A percentile compares a stretch with the other conserved stretches of the same genome.
Evolutionary conservation across 2,329 filamentous ascomycete genomes (phyloP).

Genomic region (Purpureocillium takamizusanense): DNA sequence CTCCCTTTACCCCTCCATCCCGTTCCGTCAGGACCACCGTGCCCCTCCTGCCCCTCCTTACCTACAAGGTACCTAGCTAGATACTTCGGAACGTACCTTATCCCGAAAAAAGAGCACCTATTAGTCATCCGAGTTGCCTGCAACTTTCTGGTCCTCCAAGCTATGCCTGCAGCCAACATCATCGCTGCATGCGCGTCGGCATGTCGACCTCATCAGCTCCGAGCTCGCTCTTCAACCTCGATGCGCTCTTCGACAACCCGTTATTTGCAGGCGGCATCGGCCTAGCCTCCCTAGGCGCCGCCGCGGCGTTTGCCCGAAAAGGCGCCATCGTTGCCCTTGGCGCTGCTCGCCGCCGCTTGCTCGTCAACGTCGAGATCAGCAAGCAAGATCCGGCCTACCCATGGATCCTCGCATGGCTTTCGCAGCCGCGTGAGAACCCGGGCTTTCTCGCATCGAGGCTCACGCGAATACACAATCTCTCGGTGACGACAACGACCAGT

Average conservation of each 20-base stretch:
- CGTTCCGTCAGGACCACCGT: too few relatives aligned
- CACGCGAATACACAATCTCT: slow-evolving; percentile 51
- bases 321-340: slow-evolving; percentile 63
- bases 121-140: slow-evolving; percentile 5
- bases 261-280: slow-evolving; percentile 71
- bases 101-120: not conserved
- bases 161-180: too few relatives aligned
- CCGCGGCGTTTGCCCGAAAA: slow-evolving; percentile 70
- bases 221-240: slow-evolving; percentile 34
- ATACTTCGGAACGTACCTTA: too few relatives aligned
- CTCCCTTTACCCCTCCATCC: too few relatives aligned
- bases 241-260: slow-evolving; percentile 54
- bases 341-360: slow-evolving; percentile 71
- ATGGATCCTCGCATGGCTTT: slow-evolving; percentile 94
- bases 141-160: too few relatives aligned
- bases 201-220: slow-evolving; percentile 21
- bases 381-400: slow-evolving; percentile 87
- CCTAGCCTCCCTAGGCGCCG: slow-evolving; percentile 79
- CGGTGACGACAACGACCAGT: slow-evolving; percentile 49
- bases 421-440: slow-evolving; percentile 60
- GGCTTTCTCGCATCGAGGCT: slow-evolving; percentile 51
- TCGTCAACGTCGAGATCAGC: slow-evolving; percentile 93
- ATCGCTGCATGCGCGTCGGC: slow-evolving; percentile 6
- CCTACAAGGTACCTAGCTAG: too few relatives aligned
- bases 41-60: too few relatives aligned